Percentiles rank a stretch among this genome's conserved stretches.
phyloP scores from a whole-genome alignment of 2,329 filamentous ascomycete species.

The Aspergillus ochraceoroseus region DNA sequence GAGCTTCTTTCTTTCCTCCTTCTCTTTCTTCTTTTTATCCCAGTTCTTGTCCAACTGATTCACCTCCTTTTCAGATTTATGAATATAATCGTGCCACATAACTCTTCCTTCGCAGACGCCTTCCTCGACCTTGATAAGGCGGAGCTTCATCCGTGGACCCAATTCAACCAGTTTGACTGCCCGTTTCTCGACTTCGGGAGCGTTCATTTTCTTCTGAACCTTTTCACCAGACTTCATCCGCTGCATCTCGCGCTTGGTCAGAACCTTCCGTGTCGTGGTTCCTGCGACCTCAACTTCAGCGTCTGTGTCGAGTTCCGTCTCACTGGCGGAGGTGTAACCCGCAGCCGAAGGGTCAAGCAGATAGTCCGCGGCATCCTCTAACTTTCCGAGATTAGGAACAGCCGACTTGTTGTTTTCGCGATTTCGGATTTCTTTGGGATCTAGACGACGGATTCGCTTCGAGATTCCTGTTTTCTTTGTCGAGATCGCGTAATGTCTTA shows the following conservation, averaged over 20 bases:
- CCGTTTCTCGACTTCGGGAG: slow-evolving; percentile 65
- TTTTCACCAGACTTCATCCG: slow-evolving; percentile 43
- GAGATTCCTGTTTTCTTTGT: slow-evolving; percentile 82
- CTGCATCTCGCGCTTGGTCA: slow-evolving; percentile 49
- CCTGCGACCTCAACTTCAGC: slow-evolving; percentile 83
- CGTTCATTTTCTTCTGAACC: slow-evolving; percentile 42
- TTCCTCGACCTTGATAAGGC: slow-evolving; percentile 93
- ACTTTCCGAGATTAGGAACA: slow-evolving; percentile 81
- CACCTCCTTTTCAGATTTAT: slow-evolving; percentile 74
- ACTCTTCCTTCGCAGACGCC: slow-evolving; percentile 83
- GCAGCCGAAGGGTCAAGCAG: slow-evolving; percentile 74
- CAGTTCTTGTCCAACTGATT: slow-evolving; percentile 76
- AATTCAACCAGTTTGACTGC: slow-evolving; percentile 90
- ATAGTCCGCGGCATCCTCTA: slow-evolving; percentile 92
- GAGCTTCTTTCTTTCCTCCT: slow-evolving; percentile 71
- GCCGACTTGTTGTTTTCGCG: slow-evolving; percentile 60
- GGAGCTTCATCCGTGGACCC: slow-evolving; percentile 80
- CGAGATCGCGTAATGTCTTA: slow-evolving; percentile 92
- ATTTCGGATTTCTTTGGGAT: slow-evolving; percentile 76
- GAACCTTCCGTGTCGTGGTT: slow-evolving; percentile 51
- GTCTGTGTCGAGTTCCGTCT: slow-evolving; percentile 89
- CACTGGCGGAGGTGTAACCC: slow-evolving; percentile 88
- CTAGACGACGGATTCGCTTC: slow-evolving; percentile 74
- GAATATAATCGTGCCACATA: slow-evolving; percentile 96
- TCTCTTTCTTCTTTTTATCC: slow-evolving; percentile 71